A percentile compares a stretch with the other conserved stretches of the same genome.
Conservation (phyloP, 257 asterid genomes). For the Lycium barbarum region DNA sequence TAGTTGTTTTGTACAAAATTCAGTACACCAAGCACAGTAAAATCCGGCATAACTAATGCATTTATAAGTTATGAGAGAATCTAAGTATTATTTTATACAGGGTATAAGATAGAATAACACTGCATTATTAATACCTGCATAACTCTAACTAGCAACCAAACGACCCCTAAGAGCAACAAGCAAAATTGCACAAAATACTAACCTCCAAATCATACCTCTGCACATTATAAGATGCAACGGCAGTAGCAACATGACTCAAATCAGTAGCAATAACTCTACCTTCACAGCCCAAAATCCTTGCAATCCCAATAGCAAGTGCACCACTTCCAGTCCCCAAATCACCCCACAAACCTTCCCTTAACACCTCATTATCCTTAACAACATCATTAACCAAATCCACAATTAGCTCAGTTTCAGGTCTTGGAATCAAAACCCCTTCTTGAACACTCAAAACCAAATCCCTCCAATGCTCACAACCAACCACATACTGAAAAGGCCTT, state of each 20-base stretch:
- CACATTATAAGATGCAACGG: conserved; percentile 73
- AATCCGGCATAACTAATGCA: too few relatives aligned
- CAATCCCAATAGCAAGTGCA: conserved; percentile 84
- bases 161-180: too few relatives aligned
- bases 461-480: conserved; percentile 98
- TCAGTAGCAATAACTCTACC: conserved; percentile 78
- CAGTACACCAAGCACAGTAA: too few relatives aligned
- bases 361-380: conserved; percentile 43
- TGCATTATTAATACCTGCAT: too few relatives aligned
- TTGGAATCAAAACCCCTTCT: conserved; percentile 89
- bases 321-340: conserved; percentile 98
- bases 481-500: conserved; percentile 88
- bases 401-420: conserved; percentile 91
- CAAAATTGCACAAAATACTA: conserved; percentile 10
- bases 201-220: conserved; percentile 86
- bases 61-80: too few relatives aligned
- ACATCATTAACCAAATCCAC: conserved; percentile 72
- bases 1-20: too few relatives aligned
- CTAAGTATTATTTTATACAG: too few relatives aligned
- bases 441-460: conserved; percentile 83
- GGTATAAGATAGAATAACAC: too few relatives aligned
- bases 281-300: conserved; percentile 55
- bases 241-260: conserved; percentile 67
- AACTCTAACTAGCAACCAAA: too few relatives aligned
- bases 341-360: conserved; percentile 75